Evolutionary conservation across 2,329 filamentous ascomycete species (phyloP), one percentile per base, ranked within the genome.

Genomic region (Colletotrichum viniferum): DNA sequence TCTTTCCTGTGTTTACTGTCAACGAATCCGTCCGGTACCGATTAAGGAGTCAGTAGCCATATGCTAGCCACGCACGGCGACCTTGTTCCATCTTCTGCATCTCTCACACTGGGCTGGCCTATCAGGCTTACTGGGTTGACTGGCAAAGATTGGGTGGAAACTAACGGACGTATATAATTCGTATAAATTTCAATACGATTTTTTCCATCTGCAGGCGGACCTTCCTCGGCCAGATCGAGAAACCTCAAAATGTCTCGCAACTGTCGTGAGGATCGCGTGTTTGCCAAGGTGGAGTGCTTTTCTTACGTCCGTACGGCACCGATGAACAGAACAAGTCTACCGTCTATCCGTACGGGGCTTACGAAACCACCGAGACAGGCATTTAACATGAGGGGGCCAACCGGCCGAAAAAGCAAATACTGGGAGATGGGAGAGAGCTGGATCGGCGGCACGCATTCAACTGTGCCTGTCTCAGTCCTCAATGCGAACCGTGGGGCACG

Each of bases 321-420:
- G 34, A 64, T 43, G 16, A 56, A n/a, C 32, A 24, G 43, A 32
- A 14, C 2, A 52, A 21, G 2, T 26, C 16, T 16, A 52, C 43
- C 43, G 43, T 52, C 43, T n/a, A n/a, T n/a, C 18, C 18, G 18
- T 34, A 43, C 69, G 60, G 26, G 43, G 21, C 26, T 10, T 38
- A 69, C 30, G n/a, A 48, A 73, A 58, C 58, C 58, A 74, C 71
- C 60, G 60, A 74, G 71, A 58, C 67, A 55, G 26, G 48, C 71
- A 61, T 61, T 36, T 34, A 38, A 61, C 69, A 30, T 36, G 66
- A 30, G 21, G 63, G 30, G 13, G 8, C 61, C 9, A 64, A 36
- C 24, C 7, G 64, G 14, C 30, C 16, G 12, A 55, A 72, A 70
- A 73, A 70, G 71, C 66, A 73, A 73, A 32, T n/a, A 16, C 18